Conservation (phyloP, 2,329 filamentous ascomycete genomes). For the Fusarium sp. region DNA sequence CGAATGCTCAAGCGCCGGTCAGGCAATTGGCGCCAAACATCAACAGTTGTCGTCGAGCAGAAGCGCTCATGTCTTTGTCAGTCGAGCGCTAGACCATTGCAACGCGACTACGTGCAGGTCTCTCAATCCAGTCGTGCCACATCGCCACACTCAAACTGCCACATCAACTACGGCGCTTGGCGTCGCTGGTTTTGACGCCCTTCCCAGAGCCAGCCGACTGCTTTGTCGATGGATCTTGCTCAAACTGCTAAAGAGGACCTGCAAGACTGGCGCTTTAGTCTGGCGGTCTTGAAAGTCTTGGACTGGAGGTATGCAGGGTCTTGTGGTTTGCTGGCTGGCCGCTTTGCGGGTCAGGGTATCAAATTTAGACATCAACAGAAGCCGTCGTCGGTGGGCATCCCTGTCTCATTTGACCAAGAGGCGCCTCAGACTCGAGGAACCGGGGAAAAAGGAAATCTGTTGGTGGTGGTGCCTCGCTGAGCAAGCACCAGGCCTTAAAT, state of each 20-base stretch:
- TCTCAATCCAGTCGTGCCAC: conserved; percentile 38
- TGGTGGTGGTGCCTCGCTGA: conserved; percentile 28
- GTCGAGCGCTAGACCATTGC: conserved; percentile 11
- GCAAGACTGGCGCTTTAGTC: not conserved
- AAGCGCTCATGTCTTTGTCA: not conserved
- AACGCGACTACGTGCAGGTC: conserved; percentile 21
- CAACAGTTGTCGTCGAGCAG: not conserved
- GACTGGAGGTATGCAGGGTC: not conserved
- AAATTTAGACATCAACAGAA: conserved; percentile 32
- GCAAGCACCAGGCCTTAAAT: conserved; percentile 41
- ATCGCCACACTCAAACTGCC: conserved; percentile 20
- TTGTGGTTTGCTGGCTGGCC: conserved; percentile 14
- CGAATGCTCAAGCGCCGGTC: conserved; percentile 1
- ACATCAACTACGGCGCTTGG: conserved; percentile 38
- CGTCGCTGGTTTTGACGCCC: conserved; percentile 27
- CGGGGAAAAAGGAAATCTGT: conserved; percentile 32
- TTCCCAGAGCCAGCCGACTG: conserved; percentile 21
- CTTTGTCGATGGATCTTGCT: conserved; percentile 2
- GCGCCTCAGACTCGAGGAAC: conserved; percentile 34
- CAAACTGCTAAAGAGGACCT: conserved; percentile 15
- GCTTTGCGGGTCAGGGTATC: conserved; percentile 25
- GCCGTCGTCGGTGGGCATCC: conserved; percentile 35
- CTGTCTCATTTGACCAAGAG: conserved; percentile 42
- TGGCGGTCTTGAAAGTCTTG: not conserved
- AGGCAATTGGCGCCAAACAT: not conserved